Evolutionary conservation across 2,329 filamentous ascomycete genomes (phyloP).

Genomic region (Lecanosticta acicola): DNA sequence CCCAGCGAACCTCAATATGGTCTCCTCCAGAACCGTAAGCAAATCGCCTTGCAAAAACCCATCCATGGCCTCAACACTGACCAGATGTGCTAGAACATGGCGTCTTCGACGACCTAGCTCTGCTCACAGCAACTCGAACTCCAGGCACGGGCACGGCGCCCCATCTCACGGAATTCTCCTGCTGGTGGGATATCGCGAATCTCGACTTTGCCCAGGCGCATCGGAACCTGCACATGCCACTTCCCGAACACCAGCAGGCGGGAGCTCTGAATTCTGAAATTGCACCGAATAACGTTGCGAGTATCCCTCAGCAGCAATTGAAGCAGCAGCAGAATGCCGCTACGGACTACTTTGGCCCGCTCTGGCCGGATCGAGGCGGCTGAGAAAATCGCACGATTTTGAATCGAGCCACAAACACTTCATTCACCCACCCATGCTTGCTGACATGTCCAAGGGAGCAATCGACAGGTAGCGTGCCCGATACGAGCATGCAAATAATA

Average conservation of each 20-base stretch:
- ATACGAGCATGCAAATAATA: too few relatives aligned
- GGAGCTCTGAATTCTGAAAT: neutral
- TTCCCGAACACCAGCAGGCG: neutral
- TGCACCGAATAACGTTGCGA: too few relatives aligned
- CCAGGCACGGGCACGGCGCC: neutral
- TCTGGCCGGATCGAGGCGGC: too few relatives aligned
- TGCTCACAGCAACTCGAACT: conserved; percentile 2
- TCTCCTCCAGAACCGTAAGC: neutral
- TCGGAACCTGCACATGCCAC: neutral
- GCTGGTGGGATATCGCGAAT: neutral
- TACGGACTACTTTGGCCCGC: neutral
- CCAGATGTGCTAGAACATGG: neutral
- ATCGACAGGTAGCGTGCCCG: too few relatives aligned
- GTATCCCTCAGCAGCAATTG: neutral
- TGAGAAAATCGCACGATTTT: too few relatives aligned
- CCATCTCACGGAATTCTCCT: neutral
- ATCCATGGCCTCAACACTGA: neutral
- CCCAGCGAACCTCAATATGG: neutral
- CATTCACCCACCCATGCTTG: too few relatives aligned
- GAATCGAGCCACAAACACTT: too few relatives aligned
- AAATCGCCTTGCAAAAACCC: neutral
- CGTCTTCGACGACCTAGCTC: conserved; percentile 7
- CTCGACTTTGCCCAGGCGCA: conserved; percentile 1
- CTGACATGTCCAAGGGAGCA: too few relatives aligned
- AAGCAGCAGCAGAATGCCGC: neutral